Conservation (phyloP, 441 rosid species). For the Metrosideros polymorpha region DNA sequence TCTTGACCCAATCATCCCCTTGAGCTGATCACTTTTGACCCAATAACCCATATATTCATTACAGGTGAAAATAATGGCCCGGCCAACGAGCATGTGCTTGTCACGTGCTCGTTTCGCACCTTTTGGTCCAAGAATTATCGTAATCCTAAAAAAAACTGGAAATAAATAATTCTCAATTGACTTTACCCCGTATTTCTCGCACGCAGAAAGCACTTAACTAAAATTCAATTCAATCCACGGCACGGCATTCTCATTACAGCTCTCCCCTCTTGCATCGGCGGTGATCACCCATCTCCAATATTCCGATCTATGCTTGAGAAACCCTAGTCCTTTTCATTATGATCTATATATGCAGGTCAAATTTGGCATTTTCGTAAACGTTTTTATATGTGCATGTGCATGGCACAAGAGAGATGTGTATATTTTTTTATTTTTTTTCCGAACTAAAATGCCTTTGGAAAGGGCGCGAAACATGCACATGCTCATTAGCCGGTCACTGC, state of each 20-base stretch:
- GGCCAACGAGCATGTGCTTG: background rate
- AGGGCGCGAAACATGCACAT: fast-evolving
- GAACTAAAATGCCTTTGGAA: background rate
- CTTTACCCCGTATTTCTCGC: background rate
- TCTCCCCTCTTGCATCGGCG: background rate
- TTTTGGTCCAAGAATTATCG: background rate
- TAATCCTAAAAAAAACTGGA: background rate
- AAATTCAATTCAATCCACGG: background rate
- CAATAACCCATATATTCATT: background rate
- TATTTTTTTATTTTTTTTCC: background rate
- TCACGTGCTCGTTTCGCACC: background rate
- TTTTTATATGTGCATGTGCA: background rate
- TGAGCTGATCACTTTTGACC: background rate
- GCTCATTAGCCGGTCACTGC: background rate
- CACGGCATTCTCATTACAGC: background rate
- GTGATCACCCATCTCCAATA: background rate
- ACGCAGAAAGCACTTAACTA: background rate
- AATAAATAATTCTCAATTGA: background rate
- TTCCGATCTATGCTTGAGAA: background rate
- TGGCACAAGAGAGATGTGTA: background rate
- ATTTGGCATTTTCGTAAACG: background rate
- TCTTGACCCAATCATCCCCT: background rate
- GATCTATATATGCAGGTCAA: background rate
- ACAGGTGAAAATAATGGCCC: background rate
- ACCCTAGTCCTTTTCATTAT: background rate